Evolutionary conservation across 441 rosid genomes (phyloP), one percentile per base, ranked within the genome.

Genomic region (Brassica balearica): DNA sequence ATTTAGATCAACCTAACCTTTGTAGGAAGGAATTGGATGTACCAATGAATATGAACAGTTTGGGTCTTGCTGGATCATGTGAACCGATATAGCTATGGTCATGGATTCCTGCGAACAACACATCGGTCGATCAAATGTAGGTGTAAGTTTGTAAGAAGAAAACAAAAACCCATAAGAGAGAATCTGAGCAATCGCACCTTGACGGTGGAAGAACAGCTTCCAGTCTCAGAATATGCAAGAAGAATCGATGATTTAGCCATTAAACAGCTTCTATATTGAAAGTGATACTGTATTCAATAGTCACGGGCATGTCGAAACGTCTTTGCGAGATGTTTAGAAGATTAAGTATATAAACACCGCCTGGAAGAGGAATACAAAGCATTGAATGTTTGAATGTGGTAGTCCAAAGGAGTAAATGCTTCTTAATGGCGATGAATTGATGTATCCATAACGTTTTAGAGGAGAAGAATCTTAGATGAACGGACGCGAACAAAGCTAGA

Each of bases 51-150:
- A 34, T 62, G 53, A 81, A 22, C 68, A 85, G 77, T 38, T 51
- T 65, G 83, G 87, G 75, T 82, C 76, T n/a, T 73, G 81, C 74
- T 77, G 88, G 88, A 87, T 83, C 84, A 79, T 63, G 62, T 46
- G 58, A 67, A 83, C 81, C 77, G 82, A 84, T 77, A 80, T 72
- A 83, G 76, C 72, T 80, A 71, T 77, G 83, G 80, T 71, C 81
- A 77, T 80, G 77, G 78, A 87, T 82, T 89, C 86, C 85, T 82
- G 71, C 5, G 51, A 59, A 51, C 32, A 19, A 15, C 51, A 43
- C 51, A 43, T 43, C 5, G 51, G 51, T 43, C 51, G n/a, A 43
- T 43, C 51, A 12, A 46, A 46, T 46, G 53, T 3, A 46, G 53
- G 14, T 17, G 19, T 17, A 17, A 17, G 19, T 17, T 17, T 46